Evolutionary conservation across 2,329 filamentous ascomycete species (phyloP), one percentile per base, ranked within the genome.

Genomic region (Fusarium torreyae): DNA sequence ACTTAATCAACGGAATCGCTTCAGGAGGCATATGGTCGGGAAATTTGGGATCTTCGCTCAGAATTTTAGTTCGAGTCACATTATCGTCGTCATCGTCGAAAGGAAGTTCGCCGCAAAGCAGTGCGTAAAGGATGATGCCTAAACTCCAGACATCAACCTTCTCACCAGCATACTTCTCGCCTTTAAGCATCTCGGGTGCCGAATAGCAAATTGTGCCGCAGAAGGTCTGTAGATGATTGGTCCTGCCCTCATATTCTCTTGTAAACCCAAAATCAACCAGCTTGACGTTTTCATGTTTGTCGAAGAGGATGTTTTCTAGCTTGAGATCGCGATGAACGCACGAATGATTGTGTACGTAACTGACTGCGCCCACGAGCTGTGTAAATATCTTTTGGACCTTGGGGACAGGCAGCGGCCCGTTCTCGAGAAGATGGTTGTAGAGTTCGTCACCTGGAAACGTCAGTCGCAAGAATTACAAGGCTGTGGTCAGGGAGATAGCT

Each of bases 221-320:
- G 81, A 97, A 99, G 2, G 96, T 99, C 80, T 98, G 95, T 57
- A 99, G 83, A 76, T 98, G 95, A 78, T 94, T 98, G 31, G 93
- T 89, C 74, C 97, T 94, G 63, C 95, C 95, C 80, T 98, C 94
- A 79, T 99, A 99, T 81, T 99, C 96, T 70, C 96, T 88, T 13
- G 96, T 99, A 77, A 99, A 99, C 18, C 96, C 96, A 82, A 99
- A 99, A 79, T 99, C 96, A 72, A 97, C 95, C 64, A 99, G 83
- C 82, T 99, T 99, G 72, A 99, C 96, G 76, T 98, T 97, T 77
- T 97, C 95, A 77, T 98, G 87, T 79, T 97, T 98, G 83, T 99
- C 96, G 72, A 99, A 87, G 45, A 99, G 84, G 61, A 99, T 98
- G 31, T 82, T 82, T 78, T 99, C 96, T 75, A 99, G 87, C 81